These are phyloP conservation scores for Monosporascus sp. DNA, from an alignment of 2,329 filamentous ascomycete genomes.

Conservation along the genomic window DNA sequence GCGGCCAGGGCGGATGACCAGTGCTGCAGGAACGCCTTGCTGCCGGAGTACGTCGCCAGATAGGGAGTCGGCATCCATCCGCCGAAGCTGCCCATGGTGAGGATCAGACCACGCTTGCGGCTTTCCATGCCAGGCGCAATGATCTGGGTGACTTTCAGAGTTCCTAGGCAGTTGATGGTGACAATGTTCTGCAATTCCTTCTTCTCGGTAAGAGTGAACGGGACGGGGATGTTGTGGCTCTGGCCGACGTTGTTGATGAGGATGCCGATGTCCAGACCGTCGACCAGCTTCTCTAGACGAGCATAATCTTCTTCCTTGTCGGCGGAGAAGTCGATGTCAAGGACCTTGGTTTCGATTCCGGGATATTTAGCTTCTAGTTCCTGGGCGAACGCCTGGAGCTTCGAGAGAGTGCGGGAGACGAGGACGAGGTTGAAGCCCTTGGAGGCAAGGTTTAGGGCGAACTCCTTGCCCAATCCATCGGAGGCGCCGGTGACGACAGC, in stretches of 20 bases:
- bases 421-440: constrained; percentile 95
- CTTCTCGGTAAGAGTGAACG: constrained; percentile 74
- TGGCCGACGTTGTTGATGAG: constrained; percentile 96
- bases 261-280: constrained; percentile 75
- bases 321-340: constrained; percentile 88
- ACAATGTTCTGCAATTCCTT: constrained; percentile 86
- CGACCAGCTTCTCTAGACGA: constrained; percentile 61
- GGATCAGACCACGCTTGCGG: constrained; percentile 79
- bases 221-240: constrained; percentile 87
- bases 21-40: constrained; percentile 96
- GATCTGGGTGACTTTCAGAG: constrained; percentile 80
- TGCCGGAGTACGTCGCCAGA: constrained; percentile 92
- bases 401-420: constrained; percentile 90
- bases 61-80: constrained; percentile 88
- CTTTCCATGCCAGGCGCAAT: constrained; percentile 79
- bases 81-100: constrained; percentile 97
- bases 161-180: constrained; percentile 90
- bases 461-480: constrained; percentile 96
- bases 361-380: constrained; percentile 70
- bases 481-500: constrained; percentile 92
- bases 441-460: constrained; percentile 78
- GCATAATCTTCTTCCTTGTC: constrained; percentile 78
- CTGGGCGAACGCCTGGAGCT: constrained; percentile 70
- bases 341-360: constrained; percentile 64
- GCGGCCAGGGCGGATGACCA: constrained; percentile 85